Evolutionary conservation across 2,329 filamentous ascomycete genomes (phyloP), one percentile per base, ranked within the genome.

Genomic region (Fusarium verrucosum): DNA sequence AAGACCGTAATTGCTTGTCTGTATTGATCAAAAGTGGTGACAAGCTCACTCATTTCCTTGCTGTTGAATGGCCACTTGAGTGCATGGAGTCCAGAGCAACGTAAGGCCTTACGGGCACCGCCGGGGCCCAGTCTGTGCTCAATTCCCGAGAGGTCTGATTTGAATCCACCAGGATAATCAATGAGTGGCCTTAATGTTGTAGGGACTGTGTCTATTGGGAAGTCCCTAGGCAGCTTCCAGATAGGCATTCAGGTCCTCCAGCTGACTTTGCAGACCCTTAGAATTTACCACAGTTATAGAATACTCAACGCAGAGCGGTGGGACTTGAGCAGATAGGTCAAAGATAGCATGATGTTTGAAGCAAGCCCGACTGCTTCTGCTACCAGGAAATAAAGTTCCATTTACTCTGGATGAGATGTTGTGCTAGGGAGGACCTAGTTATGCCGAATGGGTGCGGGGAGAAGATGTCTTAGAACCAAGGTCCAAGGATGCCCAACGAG

Each of bases 211-310:
- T n/a, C n/a, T n/a, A n/a, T n/a, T 37, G 3, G 49, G 4, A 1
- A 49, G 42, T 9, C 19, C 7, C 19, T 38, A 7, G 2, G 33
- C 42, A 7, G 16, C 33, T 37, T 37, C 25, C 0, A 49, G 25
- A 7, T 30, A 49, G 2, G 20, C 10, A 3, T 32, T 10, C 5
- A 53, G 7, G 3, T 23, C 25, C 1, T 6, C 19, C 0, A 49
- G n/a, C 2, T 33, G 25, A 2, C 0, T 16, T 4, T 49, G 13
- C 1, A 53, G 23, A 0, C 41, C 7, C 10, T 5, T 32, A 0
- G 50, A 23, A 20, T 10, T 23, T 11, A 30, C 30, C 2, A 26
- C 40, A 1, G 30, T 41, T 3, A 19, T 16, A 0, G 50, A 52
- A 3, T 47, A 52, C 1, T 46, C n/a, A 5, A 38, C 5, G 7